Conservation (phyloP, 2,329 filamentous ascomycete species). For the Lachnellula cervina region DNA sequence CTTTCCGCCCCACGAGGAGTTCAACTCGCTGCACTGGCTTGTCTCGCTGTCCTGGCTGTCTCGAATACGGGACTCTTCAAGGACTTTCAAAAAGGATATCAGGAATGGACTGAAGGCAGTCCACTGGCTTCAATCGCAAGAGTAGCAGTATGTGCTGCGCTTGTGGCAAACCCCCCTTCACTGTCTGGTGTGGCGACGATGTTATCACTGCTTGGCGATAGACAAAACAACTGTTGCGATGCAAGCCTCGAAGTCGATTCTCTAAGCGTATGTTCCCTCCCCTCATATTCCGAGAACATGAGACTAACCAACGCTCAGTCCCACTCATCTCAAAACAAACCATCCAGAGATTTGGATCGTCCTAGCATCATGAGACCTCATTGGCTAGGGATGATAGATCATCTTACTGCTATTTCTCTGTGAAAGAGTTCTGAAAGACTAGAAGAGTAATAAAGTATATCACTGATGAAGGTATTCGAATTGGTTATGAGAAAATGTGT, state of each 20-base stretch:
- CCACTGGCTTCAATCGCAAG: background rate
- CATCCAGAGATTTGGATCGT: background rate
- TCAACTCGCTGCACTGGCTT: background rate
- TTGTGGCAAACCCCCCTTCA: background rate
- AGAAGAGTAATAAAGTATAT: too few relatives aligned
- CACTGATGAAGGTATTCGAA: too few relatives aligned
- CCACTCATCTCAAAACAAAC: background rate
- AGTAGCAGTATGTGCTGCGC: background rate
- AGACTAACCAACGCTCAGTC: background rate
- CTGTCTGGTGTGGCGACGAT: background rate
- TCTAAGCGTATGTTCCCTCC: background rate
- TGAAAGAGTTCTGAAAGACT: too few relatives aligned
- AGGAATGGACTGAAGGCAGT: background rate
- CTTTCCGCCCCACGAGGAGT: background rate
- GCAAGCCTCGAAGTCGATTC: background rate
- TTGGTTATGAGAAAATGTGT: too few relatives aligned
- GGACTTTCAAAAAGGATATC: background rate
- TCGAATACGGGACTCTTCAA: background rate
- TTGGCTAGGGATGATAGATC: background rate
- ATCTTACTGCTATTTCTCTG: background rate
- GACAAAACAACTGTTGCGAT: background rate
- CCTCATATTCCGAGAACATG: background rate
- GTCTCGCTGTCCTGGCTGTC: background rate
- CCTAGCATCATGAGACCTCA: background rate
- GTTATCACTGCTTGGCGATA: background rate